A percentile compares a stretch with the other conserved stretches of the same genome.
phyloP scores from a whole-genome alignment of 1,139 yeast species.

The Pneumocystis jirovecii region DNA sequence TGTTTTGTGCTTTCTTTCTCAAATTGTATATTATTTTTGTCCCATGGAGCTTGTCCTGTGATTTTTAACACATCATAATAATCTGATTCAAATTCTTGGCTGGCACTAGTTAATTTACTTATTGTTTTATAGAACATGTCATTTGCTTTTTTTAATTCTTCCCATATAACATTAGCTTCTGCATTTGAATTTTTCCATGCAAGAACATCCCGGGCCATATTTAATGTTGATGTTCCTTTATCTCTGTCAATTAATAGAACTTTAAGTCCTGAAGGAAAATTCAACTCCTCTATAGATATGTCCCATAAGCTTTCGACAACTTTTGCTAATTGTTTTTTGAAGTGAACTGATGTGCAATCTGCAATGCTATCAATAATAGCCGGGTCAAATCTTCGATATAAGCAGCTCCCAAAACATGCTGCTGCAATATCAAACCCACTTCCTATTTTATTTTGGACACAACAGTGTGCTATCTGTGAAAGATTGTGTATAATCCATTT shows the following conservation, averaged over 20 bases:
- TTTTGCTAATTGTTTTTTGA: slow-evolving; percentile 5
- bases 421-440: slow-evolving; percentile 96
- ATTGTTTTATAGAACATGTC: slow-evolving; percentile 42
- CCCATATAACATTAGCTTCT: slow-evolving; percentile 35
- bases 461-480: slow-evolving; percentile 80
- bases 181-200: slow-evolving; percentile 39
- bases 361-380: slow-evolving; percentile 13
- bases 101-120: slow-evolving; percentile 35
- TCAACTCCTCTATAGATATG: slow-evolving; percentile 37
- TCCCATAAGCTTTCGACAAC: slow-evolving; percentile 34
- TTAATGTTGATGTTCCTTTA: slow-evolving; percentile 91
- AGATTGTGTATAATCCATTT: slow-evolving; percentile 48
- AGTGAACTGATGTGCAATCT: slow-evolving; percentile 6
- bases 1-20: not conserved
- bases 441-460: slow-evolving; percentile 88
- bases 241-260: slow-evolving; percentile 84
- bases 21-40: not conserved
- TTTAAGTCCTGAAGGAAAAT: slow-evolving; percentile 51
- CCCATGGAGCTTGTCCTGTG: not conserved
- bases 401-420: slow-evolving; percentile 80
- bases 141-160: slow-evolving; percentile 32
- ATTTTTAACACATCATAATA: slow-evolving; percentile 1
- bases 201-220: slow-evolving; percentile 61
- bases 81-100: slow-evolving; percentile 5
- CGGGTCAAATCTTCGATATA: slow-evolving; percentile 51